phyloP scores from a whole-genome alignment of 805 yeast genomes.

The Lipomyces orientalis region DNA sequence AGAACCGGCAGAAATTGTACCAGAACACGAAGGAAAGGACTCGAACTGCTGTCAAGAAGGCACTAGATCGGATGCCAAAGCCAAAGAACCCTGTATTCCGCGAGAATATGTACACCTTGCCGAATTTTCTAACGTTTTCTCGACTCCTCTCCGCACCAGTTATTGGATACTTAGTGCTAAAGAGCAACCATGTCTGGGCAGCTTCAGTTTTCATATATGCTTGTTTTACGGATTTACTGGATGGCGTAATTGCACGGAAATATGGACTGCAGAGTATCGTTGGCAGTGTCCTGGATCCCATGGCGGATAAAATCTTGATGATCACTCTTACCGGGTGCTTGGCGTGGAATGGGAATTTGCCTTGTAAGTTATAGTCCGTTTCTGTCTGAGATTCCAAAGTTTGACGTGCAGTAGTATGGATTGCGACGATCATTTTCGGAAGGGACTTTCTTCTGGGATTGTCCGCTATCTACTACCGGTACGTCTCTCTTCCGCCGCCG shows the following conservation, averaged over 20 bases:
- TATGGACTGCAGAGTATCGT: conserved; percentile 77
- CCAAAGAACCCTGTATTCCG: conserved; percentile 41
- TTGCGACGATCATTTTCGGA: conserved; percentile 76
- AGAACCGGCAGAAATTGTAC: conserved; percentile 16
- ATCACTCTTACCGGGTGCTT: conserved; percentile 79
- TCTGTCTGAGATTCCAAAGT: neutral
- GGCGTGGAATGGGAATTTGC: conserved; percentile 71
- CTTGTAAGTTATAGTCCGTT: conserved; percentile 45
- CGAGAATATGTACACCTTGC: conserved; percentile 78
- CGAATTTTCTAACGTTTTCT: conserved; percentile 82
- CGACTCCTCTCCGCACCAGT: conserved; percentile 83
- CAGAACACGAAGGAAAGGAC: conserved; percentile 21
- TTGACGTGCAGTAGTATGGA: conserved; percentile 46
- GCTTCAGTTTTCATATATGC: conserved; percentile 79
- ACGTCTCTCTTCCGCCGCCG: conserved; percentile 74
- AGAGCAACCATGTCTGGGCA: conserved; percentile 68
- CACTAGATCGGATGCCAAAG: conserved; percentile 22
- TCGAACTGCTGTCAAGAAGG: conserved; percentile 21
- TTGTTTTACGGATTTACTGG: conserved; percentile 87
- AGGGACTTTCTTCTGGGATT: conserved; percentile 77
- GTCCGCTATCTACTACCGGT: conserved; percentile 75
- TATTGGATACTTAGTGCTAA: conserved; percentile 77
- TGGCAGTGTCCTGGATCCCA: conserved; percentile 92
- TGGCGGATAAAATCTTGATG: conserved; percentile 94
- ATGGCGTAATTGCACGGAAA: conserved; percentile 87